Evolutionary conservation across 805 yeast species (phyloP), one percentile per base, ranked within the genome.

Genomic region (Candida nanaspora): DNA sequence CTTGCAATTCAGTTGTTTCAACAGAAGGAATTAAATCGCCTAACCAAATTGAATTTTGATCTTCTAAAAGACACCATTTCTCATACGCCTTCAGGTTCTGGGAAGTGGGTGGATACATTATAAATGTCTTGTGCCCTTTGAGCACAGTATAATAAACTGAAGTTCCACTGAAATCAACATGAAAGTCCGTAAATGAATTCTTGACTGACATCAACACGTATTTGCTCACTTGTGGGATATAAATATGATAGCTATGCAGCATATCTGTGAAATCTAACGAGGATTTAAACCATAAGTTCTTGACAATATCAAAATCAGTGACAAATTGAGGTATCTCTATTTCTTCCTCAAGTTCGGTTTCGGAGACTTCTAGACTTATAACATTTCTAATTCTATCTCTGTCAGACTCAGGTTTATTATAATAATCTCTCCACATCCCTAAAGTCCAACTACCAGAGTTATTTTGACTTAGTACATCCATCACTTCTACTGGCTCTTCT

Each of bases 91-190:
- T 55, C 38, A 87, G 65, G 50, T 87, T 88, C 13, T 58, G 49
- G 2, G 62, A 56, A 0, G 94, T 78, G 2, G 96, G 96, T 0
- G 95, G 95, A 50, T 71, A 78, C 71, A 88, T 74, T 36, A 87
- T 58, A 53, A 88, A 88, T 26, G 78, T 72, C 52, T 88, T 88
- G 3, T 63, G 50, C 1, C 97, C 97, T n/a, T 70, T 63, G 14
- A 88, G 61, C 3, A 88, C 78, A 2, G 91, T 86, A 59, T 88
- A 88, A 56, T 86, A 88, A 5, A 88, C 97, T 1, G 93, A 83
- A 0, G 96, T 85, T 0, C 96, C 97, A 2, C 94, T 93, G 58
- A 88, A 88, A 58, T 88, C 97, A 33, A 88, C 68, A 59, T 88
- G 97, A 61, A 87, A 88, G 56, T 88, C 97, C 0, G 96, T 88